These are phyloP conservation scores for Salix suchowensis DNA, from an alignment of 345 rosid genomes.

Conservation along the genomic window DNA sequence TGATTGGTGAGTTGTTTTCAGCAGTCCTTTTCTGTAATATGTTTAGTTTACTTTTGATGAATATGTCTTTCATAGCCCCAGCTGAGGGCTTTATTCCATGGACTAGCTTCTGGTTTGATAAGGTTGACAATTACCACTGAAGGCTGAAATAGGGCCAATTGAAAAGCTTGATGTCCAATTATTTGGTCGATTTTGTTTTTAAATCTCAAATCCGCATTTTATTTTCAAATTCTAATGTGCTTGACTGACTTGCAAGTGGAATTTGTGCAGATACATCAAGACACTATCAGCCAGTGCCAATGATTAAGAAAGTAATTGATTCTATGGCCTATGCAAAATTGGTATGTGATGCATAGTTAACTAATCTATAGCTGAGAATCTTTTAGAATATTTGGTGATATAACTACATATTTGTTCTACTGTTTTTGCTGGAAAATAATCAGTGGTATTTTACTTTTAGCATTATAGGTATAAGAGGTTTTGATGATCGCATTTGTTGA, in stretches of 20 bases:
- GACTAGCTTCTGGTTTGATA: not conserved
- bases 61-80: not conserved
- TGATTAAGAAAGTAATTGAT: conserved; percentile 65
- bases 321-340: conserved; percentile 69
- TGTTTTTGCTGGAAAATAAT: not conserved
- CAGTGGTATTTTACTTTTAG: not conserved
- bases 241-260: conserved; percentile 3
- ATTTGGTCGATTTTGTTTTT: not conserved
- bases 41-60: no score
- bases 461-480: not conserved
- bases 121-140: not conserved
- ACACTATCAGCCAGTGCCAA: conserved; percentile 56
- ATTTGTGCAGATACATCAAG: conserved; percentile 63
- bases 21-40: not conserved
- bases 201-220: not conserved
- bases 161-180: not conserved
- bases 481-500: no score
- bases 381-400: not conserved
- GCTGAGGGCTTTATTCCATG: not conserved
- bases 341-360: conserved; percentile 29
- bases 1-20: conserved; percentile 46
- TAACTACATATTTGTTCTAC: not conserved
- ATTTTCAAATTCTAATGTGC: not conserved
- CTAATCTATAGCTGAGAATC: not conserved
- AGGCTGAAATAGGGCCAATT: not conserved